These are phyloP conservation scores for Aureobasidium zeae DNA, from an alignment of 2,329 filamentous ascomycete genomes.

Conservation along the genomic window DNA sequence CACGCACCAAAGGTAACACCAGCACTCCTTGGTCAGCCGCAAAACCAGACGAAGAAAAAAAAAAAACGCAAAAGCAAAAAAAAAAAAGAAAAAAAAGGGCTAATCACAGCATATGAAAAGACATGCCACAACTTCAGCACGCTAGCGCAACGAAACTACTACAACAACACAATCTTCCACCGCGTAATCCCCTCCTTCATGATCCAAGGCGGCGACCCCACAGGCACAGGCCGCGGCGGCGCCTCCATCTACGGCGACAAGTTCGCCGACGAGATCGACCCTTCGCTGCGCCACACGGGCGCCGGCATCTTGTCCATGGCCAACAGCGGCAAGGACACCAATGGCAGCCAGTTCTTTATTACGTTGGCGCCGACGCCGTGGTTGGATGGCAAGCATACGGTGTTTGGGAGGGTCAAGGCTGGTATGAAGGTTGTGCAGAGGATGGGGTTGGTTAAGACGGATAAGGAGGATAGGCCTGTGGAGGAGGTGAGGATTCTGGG, in stretches of 20 bases:
- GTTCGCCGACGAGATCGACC: constrained; percentile 84
- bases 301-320: constrained; percentile 95
- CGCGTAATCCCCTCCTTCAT: constrained; percentile 95
- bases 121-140: constrained; percentile 58
- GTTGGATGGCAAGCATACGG: constrained; percentile 94
- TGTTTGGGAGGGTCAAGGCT: constrained; percentile 81
- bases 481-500: constrained; percentile 73
- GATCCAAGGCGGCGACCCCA: constrained; percentile 86
- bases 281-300: constrained; percentile 76
- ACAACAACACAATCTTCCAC: constrained; percentile 78
- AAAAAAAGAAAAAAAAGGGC: too few species aligned
- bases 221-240: constrained; percentile 84
- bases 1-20: constrained; percentile 65
- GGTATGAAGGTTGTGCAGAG: constrained; percentile 78
- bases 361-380: constrained; percentile 90
- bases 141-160: constrained; percentile 75
- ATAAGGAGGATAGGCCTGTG: constrained; percentile 65
- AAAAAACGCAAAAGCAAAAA: too few species aligned
- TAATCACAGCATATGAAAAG: too few species aligned
- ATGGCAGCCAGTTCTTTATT: constrained; percentile 93
- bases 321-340: constrained; percentile 85
- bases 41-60: too few species aligned
- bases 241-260: constrained; percentile 84
- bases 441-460: constrained; percentile 82
- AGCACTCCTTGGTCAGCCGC: too few species aligned